Percentiles rank a stretch among this genome's conserved stretches.
Evolutionary conservation across 1,284 basidiomycete genomes (phyloP).

Genomic region (Ganoderma sinense): DNA sequence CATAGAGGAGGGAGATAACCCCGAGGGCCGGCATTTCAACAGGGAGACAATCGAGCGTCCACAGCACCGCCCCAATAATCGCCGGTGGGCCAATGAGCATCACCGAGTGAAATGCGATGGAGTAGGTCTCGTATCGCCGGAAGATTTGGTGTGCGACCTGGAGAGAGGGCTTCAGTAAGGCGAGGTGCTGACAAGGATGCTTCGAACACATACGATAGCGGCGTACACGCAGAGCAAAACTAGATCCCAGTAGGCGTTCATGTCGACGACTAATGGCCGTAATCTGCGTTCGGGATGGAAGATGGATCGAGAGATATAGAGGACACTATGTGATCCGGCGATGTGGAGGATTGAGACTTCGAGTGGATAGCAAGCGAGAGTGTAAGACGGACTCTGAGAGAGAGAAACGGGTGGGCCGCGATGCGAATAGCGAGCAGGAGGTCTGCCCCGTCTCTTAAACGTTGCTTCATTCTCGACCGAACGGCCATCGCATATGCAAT

Average conservation of each 20-base stretch:
- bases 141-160: constrained; percentile 31
- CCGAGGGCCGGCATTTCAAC: not conserved
- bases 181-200: not conserved
- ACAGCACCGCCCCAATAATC: not conserved
- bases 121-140: constrained; percentile 29
- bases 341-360: not conserved
- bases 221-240: not conserved
- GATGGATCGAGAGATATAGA: not conserved
- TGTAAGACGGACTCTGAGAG: not conserved
- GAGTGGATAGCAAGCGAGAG: not conserved
- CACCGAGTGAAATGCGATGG: constrained; percentile 10
- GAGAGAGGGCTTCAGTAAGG: not conserved
- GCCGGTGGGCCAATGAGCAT: constrained; percentile 26
- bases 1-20: constrained; percentile 5
- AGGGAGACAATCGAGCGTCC: not conserved
- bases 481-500: not conserved
- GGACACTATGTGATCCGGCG: not conserved
- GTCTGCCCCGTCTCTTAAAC: not conserved
- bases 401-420: not conserved
- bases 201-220: not conserved
- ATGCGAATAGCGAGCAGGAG: not conserved
- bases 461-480: not conserved
- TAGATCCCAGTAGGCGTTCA: not conserved
- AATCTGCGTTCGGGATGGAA: not conserved
- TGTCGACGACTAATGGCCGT: not conserved